These are phyloP conservation scores for Hylodesmum podocarpum DNA, from an alignment of 306 rosid genomes.

Conservation along the genomic window DNA sequence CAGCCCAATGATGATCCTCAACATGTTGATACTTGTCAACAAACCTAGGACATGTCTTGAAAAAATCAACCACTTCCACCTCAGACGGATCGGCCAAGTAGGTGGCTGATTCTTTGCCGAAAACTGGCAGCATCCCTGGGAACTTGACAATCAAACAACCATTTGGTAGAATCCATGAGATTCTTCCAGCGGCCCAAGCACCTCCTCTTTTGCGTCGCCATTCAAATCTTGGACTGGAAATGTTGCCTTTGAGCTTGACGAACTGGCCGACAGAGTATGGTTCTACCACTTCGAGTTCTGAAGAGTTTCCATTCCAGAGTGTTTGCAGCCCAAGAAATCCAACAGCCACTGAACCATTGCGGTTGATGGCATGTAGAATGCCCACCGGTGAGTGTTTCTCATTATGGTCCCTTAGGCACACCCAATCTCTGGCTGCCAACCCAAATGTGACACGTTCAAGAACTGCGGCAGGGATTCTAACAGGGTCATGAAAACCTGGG, in stretches of 20 bases:
- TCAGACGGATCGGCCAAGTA: slow-evolving; percentile 87
- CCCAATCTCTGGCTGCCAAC: slow-evolving; percentile 84
- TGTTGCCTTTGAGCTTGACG: slow-evolving; percentile 59
- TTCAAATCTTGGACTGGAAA: slow-evolving; percentile 70
- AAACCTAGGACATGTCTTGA: slow-evolving; percentile 62
- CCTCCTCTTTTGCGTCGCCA: slow-evolving; percentile 74
- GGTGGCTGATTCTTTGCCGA: slow-evolving; percentile 51
- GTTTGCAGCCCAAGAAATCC: slow-evolving; percentile 78
- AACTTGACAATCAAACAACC: slow-evolving; percentile 80
- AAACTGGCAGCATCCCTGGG: slow-evolving; percentile 68
- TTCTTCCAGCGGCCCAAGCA: slow-evolving; percentile 67
- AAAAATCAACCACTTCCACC: slow-evolving; percentile 71
- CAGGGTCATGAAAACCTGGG: slow-evolving; percentile 81
- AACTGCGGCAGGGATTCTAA: slow-evolving; percentile 59
- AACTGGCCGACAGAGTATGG: slow-evolving; percentile 75
- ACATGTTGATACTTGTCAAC: slow-evolving; percentile 81
- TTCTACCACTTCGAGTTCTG: slow-evolving; percentile 76
- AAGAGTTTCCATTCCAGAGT: slow-evolving; percentile 73
- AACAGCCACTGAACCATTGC: slow-evolving; percentile 59
- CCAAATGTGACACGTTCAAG: slow-evolving; percentile 79
- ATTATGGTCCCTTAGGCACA: slow-evolving; percentile 56
- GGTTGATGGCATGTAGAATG: slow-evolving; percentile 70
- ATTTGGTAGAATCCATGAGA: slow-evolving; percentile 79
- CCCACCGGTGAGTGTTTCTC: slow-evolving; percentile 82
- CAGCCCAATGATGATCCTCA: slow-evolving; percentile 91